Base-by-base conservation (phyloP, 2,329 filamentous ascomycete genomes). In the Aspergillus ochraceoroseus region DNA sequence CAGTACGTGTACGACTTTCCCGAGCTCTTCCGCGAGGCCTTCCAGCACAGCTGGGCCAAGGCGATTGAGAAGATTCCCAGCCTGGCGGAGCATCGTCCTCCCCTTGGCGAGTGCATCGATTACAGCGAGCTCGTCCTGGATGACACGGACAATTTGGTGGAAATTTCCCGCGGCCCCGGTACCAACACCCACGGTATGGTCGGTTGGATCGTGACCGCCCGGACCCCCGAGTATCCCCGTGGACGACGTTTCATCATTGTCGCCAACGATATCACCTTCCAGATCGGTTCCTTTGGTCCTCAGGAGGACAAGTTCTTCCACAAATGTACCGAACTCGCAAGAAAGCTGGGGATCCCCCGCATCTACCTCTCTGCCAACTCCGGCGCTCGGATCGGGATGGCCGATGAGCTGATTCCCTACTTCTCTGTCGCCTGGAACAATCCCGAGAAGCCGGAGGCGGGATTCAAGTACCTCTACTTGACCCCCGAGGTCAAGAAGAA, bases 1-100 rank as follows among this genome's bases (percentile, higher is more conserved):
- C 92, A 98, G 70, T 98, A 95, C 64, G 92, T 96, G 39, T 98
- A 98, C 66, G 92, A 98, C 69, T 98, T 98, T 83, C 92, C 92
- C 19, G 92, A 98, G 76, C 82, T 98, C 33, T 98, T 98, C 85
- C 82, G 92, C 61, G 92, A 96, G 70, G 88, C 92, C 30, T 87
- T 95, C 62, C 88, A 95, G 73, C 95, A 95, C 75, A 85, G 80
- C 69, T 98, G 92, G 92, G 71, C 73, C 60, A 82, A 83, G 65
- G 80, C 82, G 41, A 76, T 85, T 50, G 80, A 82, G 64, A 82
- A 82, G 63, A 82, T 90, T 57, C 76, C 87, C 7, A 73, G 76
- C 13, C 71, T 95, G 46, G 79, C 80, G 34, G 80, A 87, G 28
- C 87, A 87, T 72, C 84, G 89, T 66, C 92, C 92, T 22, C 76